Evolutionary conservation across 345 rosid species (phyloP), one percentile per base, ranked within the genome.

Genomic region (Arabidopsis arenosa): DNA sequence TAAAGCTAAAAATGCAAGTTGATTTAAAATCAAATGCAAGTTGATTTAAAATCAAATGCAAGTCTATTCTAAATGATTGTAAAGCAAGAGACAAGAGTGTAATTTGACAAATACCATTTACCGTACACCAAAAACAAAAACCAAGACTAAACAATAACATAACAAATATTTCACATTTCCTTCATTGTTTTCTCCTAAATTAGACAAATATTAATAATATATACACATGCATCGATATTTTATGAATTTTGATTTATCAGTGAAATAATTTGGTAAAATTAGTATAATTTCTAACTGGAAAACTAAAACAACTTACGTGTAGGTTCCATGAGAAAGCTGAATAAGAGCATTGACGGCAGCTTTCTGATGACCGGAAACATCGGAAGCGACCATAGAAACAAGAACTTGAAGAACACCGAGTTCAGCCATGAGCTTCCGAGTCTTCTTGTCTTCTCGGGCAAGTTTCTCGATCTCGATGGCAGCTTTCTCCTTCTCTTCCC

Each of bases 361-460:
- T 68, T 62, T 76, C 43, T 83, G 89, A 66, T 85, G 90, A 17
- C 76, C 37, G 43, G 49, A 61, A 5, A 67, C 83, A n/a, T 84
- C 85, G 0, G 87, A 66, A 28, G 74, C 82, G 6, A 79, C 83
- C 91, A 95, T 88, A 15, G 85, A 91, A 14, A 95, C 97, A 80
- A 95, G 81, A 74, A 82, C 85, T 48, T 83, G 91, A 37, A 92
- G 67, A 32, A 95, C 99, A 12, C 99, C 96, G 0, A 95, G 97
- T 83, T 90, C 97, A 1, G 86, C 97, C 88, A 95, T 88, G 75
- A 86, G 76, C 75, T 84, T 90, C 75, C 84, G 83, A 12, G 74
- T 77, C 70, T 84, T 85, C 52, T 57, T 77, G 63, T 90, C 96
- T 70, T 84, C 83, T 73, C 83, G 74, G 10, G 96, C 91, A 40